Conservation (phyloP, 116 monocot genomes). For the Papilionanthe hybrid region DNA sequence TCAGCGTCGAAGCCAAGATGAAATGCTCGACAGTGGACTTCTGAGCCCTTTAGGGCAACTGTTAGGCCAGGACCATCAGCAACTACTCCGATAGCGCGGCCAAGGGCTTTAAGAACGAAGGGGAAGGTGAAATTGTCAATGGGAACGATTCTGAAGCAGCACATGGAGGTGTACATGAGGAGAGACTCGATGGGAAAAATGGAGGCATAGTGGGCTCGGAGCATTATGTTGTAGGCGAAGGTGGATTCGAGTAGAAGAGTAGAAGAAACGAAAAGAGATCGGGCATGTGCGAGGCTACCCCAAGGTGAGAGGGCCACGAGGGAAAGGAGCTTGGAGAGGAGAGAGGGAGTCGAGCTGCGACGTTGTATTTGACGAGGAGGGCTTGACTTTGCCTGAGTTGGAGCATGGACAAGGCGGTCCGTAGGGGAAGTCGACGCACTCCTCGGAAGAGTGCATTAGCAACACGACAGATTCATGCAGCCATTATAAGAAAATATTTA, state of each 20-base stretch:
- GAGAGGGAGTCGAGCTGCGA: slow-evolving; percentile 6
- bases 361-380: slow-evolving; percentile 19
- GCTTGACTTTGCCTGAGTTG: slow-evolving; percentile 27
- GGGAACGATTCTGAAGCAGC: no score
- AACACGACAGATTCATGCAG: no score
- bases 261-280: slow-evolving; percentile 23
- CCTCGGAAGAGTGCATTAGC: background rate
- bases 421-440: slow-evolving; percentile 17
- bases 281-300: slow-evolving; percentile 34
- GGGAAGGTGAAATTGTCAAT: slow-evolving; percentile 33
- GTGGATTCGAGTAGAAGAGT: background rate
- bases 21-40: slow-evolving; percentile 43
- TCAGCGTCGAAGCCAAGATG: slow-evolving; percentile 27
- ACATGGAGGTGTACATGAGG: slow-evolving; percentile 41
- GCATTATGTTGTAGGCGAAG: slow-evolving; percentile 17
- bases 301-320: slow-evolving; percentile 29
- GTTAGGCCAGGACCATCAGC: background rate
- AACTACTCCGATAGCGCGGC: slow-evolving; percentile 16
- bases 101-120: slow-evolving; percentile 45
- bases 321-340: slow-evolving; percentile 26
- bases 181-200: slow-evolving; percentile 25
- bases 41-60: slow-evolving; percentile 32
- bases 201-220: slow-evolving; percentile 27
- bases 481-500: no score
- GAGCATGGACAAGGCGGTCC: slow-evolving; percentile 10